phyloP scores from a whole-genome alignment of 306 rosid species.

The Corylus americana region DNA sequence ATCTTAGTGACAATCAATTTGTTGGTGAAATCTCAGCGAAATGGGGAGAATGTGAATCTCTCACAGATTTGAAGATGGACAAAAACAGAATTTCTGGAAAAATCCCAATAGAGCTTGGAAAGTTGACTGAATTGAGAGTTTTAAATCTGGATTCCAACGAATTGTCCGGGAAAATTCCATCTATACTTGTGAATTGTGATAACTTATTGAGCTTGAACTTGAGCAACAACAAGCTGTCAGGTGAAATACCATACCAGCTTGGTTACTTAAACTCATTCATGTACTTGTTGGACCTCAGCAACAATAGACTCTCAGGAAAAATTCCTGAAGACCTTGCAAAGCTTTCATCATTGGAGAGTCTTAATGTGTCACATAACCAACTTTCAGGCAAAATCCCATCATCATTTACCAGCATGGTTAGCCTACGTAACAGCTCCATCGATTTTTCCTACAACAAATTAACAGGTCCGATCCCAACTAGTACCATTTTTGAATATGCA shows the following conservation, averaged over 20 bases:
- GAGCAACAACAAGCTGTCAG: slow-evolving; percentile 47
- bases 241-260: slow-evolving; percentile 47
- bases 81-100: slow-evolving; percentile 56
- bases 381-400: slow-evolving; percentile 55
- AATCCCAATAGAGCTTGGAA: slow-evolving; percentile 51
- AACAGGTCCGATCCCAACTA: slow-evolving; percentile 51
- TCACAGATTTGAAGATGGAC: slow-evolving; percentile 47
- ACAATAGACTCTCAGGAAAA: no score
- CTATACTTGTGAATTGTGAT: slow-evolving; percentile 11
- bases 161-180: slow-evolving; percentile 27
- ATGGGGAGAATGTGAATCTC: slow-evolving; percentile 54
- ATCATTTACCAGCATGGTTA: slow-evolving; percentile 33
- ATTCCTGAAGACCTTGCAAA: no score
- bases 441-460: slow-evolving; percentile 68
- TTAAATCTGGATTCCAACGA: slow-evolving; percentile 23
- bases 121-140: slow-evolving; percentile 25
- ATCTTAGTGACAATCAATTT: slow-evolving; percentile 45
- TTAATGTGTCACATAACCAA: slow-evolving; percentile 55
- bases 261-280: slow-evolving; percentile 47
- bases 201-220: slow-evolving; percentile 18
- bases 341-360: slow-evolving; percentile 28
- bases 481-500: slow-evolving; percentile 32
- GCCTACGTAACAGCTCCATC: slow-evolving; percentile 36
- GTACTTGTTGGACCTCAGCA: slow-evolving; percentile 31
- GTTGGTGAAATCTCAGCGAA: slow-evolving; percentile 51